These are phyloP conservation scores for Orbilia brochopaga DNA, from an alignment of 2,329 filamentous ascomycete genomes.

Conservation along the genomic window DNA sequence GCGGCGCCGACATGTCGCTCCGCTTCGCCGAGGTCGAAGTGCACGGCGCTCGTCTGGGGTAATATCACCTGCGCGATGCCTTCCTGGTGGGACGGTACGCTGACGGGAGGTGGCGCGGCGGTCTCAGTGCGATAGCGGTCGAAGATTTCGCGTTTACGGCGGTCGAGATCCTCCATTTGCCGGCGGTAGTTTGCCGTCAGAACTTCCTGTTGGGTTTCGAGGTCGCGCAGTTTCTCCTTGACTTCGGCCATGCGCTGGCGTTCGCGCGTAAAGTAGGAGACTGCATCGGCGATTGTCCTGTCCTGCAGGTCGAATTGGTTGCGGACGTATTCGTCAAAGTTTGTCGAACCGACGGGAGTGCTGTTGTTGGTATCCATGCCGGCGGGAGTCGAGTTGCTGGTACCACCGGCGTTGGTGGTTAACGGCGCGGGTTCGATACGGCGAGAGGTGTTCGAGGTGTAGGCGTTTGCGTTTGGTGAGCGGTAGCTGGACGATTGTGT, in stretches of 20 bases:
- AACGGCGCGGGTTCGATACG: conserved; percentile 37
- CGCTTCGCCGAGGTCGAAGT: conserved; percentile 44
- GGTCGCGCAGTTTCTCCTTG: conserved; percentile 41
- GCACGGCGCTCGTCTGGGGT: conserved; percentile 40
- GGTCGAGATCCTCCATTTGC: conserved; percentile 46
- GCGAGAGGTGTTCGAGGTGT: conserved; percentile 44
- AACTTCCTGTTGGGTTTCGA: conserved; percentile 43
- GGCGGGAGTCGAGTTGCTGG: conserved; percentile 21
- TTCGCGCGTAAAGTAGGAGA: conserved; percentile 41
- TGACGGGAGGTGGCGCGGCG: conserved; percentile 26
- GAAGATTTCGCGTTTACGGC: conserved; percentile 39
- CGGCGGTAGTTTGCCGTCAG: conserved; percentile 38
- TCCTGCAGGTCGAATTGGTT: conserved; percentile 47
- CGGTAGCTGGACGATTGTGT: conserved; percentile 26
- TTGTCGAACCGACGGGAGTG: conserved; percentile 1
- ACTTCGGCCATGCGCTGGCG: conserved; percentile 41
- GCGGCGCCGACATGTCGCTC: conserved; percentile 34
- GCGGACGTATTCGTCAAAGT: conserved; percentile 49
- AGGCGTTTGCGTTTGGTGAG: conserved; percentile 38
- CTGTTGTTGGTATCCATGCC: conserved; percentile 17
- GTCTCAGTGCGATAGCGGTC: conserved; percentile 40
- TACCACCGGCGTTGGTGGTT: conserved; percentile 17
- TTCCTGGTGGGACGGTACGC: conserved; percentile 19
- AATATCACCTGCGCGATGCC: conserved; percentile 16
- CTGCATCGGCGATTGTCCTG: conserved; percentile 42